phyloP scores from a whole-genome alignment of 1,284 basidiomycete species.

The Apiotrichum domesticum region DNA sequence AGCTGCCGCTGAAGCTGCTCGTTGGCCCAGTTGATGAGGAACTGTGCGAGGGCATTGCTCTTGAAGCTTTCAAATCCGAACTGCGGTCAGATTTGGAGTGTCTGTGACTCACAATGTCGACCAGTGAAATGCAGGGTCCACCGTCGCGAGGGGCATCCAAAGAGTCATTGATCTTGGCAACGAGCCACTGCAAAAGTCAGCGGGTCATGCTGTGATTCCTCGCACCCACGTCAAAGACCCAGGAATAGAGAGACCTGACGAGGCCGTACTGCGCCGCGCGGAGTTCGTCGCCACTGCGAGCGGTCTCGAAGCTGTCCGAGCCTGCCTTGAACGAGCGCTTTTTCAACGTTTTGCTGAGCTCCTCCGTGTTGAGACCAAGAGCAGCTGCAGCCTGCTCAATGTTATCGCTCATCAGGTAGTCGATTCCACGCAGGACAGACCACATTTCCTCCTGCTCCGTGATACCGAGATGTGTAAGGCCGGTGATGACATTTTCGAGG shows the following conservation, averaged over 20 bases:
- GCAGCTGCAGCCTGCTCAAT: conserved; percentile 3
- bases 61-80: conserved; percentile 19
- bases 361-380: conserved; percentile 8
- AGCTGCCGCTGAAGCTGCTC: conserved; percentile 18
- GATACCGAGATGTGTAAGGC: conserved; percentile 10
- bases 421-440: conserved; percentile 14
- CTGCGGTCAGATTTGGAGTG: not conserved
- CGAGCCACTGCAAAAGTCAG: conserved; percentile 12
- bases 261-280: conserved; percentile 14
- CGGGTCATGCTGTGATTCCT: too few relatives aligned
- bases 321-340: conserved; percentile 14
- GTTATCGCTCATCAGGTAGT: conserved; percentile 11
- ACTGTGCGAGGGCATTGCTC: conserved; percentile 15
- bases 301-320: conserved; percentile 10
- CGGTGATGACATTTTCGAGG: conserved; percentile 7
- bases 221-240: conserved; percentile 6
- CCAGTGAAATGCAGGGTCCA: conserved; percentile 11
- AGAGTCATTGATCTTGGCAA: conserved; percentile 10
- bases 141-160: conserved; percentile 8
- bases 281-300: conserved; percentile 12
- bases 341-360: conserved; percentile 11
- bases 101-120: conserved; percentile 6
- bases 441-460: conserved; percentile 11
- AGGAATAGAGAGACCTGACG: conserved; percentile 16
- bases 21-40: conserved; percentile 22